Base-by-base conservation (phyloP, 352 stramenopile genomes). In the Globisporangium spiculum region DNA sequence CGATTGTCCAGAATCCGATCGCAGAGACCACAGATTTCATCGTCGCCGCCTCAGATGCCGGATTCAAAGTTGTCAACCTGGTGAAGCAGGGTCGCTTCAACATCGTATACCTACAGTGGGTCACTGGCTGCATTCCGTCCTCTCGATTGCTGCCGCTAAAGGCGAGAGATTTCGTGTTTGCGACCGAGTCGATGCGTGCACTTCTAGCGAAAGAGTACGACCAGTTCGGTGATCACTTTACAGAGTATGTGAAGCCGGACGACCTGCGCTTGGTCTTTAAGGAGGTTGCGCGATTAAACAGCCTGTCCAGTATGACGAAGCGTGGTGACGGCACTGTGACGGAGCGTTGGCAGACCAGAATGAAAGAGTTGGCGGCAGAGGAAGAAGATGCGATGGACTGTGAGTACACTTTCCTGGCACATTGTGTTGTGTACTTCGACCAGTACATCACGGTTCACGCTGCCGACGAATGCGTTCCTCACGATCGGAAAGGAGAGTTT, bases 51-150 rank as follows among this genome's bases (percentile, higher is more conserved):
- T 79, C 75, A 18, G 70, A 88, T 60, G 58, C 80, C 24, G 88
- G 88, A 2, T 88, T 96, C 52, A 96, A 94, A 72, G 80, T 94
- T 24, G 67, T 68, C 24, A 96, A 93, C 63, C 65, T 94, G 58
- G 91, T 90, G 57, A 92, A 91, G 68, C 88, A 96, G 70, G 86
- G 83, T 1, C 69, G 81, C 48, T 92, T 91, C 72, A 84, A 94
- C 63, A 84, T 96, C 26, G 70, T 94, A 32, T 77, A 83, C 18
- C 60, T 92, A 52, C 66, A 77, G 20, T 96, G 86, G 84, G 63
- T 94, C n/a, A 64, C 83, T 3, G 66, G 41, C 9, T 91, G 84
- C 10, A 70, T 92, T 1, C 52, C 55, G 36, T 65, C 67, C 0
- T 76, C 70, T 12, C 75, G 70, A 26, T 48, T 89, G 46, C 26